These are phyloP conservation scores for Panicum hallii DNA, from an alignment of 202 grass and related monocot species.

Conservation along the genomic window DNA sequence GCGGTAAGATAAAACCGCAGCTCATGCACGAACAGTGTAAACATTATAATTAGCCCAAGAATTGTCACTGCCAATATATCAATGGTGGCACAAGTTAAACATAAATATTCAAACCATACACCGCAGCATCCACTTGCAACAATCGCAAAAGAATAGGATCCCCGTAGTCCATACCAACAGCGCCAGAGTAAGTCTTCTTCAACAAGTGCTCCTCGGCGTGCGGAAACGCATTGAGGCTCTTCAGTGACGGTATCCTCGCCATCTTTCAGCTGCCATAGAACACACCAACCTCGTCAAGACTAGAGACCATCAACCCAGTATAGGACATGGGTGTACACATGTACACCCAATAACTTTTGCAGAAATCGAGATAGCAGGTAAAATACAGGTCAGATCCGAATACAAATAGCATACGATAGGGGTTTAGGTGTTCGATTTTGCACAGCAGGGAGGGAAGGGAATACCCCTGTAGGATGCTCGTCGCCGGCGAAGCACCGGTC, in stretches of 20 bases:
- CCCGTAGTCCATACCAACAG: constrained; percentile 69
- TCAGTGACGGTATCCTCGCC: constrained; percentile 78
- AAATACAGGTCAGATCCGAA: not conserved
- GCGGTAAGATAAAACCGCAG: constrained; percentile 92
- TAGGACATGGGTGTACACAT: not conserved
- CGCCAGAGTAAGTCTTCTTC: constrained; percentile 91
- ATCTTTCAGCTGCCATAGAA: constrained; percentile 56
- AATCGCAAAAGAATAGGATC: not conserved
- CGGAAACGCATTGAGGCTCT: constrained; percentile 92
- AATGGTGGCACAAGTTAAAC: constrained; percentile 18
- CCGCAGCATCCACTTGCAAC: not conserved
- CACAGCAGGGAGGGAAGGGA: too few relatives aligned
- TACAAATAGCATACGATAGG: not conserved
- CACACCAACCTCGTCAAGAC: constrained; percentile 30
- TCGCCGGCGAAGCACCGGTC: too few relatives aligned
- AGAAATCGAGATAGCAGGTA: too few relatives aligned
- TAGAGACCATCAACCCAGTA: not conserved
- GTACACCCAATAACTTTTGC: too few relatives aligned
- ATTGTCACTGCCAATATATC: constrained; percentile 65
- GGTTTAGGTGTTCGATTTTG: too few relatives aligned
- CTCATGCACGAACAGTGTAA: constrained; percentile 84
- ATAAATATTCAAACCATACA: constrained; percentile 33
- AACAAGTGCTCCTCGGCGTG: constrained; percentile 92
- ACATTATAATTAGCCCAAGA: constrained; percentile 82
- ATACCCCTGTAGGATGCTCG: too few relatives aligned